Base-by-base conservation (phyloP, 139 green algal genomes). In the Volvox africanus region DNA sequence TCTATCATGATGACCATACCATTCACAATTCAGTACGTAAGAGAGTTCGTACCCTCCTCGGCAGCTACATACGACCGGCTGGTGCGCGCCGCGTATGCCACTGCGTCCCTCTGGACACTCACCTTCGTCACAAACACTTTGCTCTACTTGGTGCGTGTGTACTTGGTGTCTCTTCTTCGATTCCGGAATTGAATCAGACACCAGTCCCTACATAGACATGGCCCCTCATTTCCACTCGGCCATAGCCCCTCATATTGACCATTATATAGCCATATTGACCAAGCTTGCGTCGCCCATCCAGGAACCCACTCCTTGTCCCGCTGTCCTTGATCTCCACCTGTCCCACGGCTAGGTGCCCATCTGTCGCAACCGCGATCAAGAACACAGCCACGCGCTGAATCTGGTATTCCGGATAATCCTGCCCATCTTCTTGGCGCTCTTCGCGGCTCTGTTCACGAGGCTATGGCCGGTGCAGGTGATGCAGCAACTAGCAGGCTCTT, bases 331-430 rank as follows among this genome's bases (percentile, higher is more conserved):
- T 55, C 9, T 55, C 5, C 44, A 55, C 44, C 44, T 55, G 44
- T 55, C 44, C 65, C 65, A 24, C 65, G 21, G 65, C 13, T 37
- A 89, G 85, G 44, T 75, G 26, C 86, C 86, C 32, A 32, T 91
- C 33, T 91, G 87, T 36, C 26, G 26, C 30, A 35, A 26, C 55
- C 32, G 68, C 1, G 17, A 79, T 0, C 14, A 3, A 6, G 24
- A 86, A 5, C 87, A 91, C 87, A 37, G 1, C 33, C 12, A 79
- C 76, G 33, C 87, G 1, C 61, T 91, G 33, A 91, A 91, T 75
- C 87, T 91, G 33, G 26, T 79, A 14, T 91, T 91, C 76, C 87
- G 87, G 26, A 91, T 91, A 76, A 91, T 91, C 87, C 87, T 91
- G 16, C 87, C 87, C 75, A 91, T 91, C 71, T 79, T 78, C 76